These are phyloP conservation scores for Butyriboletus loyo DNA, from an alignment of 768 basidiomycete species.

Conservation along the genomic window DNA sequence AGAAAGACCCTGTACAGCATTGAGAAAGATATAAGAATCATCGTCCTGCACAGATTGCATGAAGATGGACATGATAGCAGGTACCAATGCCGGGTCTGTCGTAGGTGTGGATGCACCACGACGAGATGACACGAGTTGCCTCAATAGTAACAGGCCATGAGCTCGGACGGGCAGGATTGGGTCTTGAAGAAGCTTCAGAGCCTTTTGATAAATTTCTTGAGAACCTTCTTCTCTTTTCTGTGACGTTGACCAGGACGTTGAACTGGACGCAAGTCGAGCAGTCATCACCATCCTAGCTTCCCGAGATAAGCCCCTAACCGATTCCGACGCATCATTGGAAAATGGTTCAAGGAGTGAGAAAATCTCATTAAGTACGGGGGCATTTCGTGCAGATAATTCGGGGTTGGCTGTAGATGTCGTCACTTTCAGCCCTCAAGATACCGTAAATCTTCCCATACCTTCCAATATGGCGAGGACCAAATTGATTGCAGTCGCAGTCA, in stretches of 20 bases:
- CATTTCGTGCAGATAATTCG: constrained; percentile 54
- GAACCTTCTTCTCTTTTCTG: constrained; percentile 28
- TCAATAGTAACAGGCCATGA: constrained; percentile 82
- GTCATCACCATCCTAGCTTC: constrained; percentile 86
- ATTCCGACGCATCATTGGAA: constrained; percentile 44
- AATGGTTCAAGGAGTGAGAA: constrained; percentile 60
- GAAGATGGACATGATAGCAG: constrained; percentile 86
- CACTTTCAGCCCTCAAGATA: background rate
- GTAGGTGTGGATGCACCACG: constrained; percentile 11
- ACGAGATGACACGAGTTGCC: constrained; percentile 60
- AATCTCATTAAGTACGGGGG: constrained; percentile 70
- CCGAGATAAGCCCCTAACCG: constrained; percentile 56
- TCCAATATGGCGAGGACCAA: constrained; percentile 83
- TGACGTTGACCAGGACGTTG: constrained; percentile 29
- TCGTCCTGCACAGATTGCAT: constrained; percentile 82
- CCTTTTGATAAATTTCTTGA: constrained; percentile 78
- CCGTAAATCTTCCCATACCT: constrained; percentile 44
- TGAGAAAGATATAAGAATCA: constrained; percentile 93
- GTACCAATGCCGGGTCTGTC: constrained; percentile 64
- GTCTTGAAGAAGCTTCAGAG: constrained; percentile 85
- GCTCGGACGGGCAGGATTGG: constrained; percentile 91
- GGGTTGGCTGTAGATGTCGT: constrained; percentile 41
- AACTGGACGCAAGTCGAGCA: constrained; percentile 67
- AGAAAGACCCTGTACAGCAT: constrained; percentile 88
- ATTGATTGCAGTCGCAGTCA: constrained; percentile 75